A percentile compares a stretch with the other conserved stretches of the same genome.
These are phyloP conservation scores for sunflower (Helianthus annuus) DNA, from an alignment of 129 eudicot species.

Conservation along the genomic window HanXRQr2.0-SUNRISE NC_035449.2:193710061-193710560, in stretches of 20 bases:
- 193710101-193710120: no score
- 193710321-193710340: conserved; percentile 39
- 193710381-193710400: conserved; percentile 13
- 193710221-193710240: no score
- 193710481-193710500: conserved; percentile 20
- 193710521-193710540: conserved; percentile 12
- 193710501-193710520: not conserved
- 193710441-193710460: not conserved
- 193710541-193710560: not conserved
- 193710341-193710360: conserved; percentile 52
- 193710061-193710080: no score
- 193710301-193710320: not conserved
- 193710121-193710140: no score
- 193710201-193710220: no score
- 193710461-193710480: not conserved
- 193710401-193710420: not conserved
- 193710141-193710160: no score
- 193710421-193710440: not conserved
- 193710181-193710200: no score
- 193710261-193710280: no score
- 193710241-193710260: no score
- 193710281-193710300: no score
- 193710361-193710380: conserved; percentile 22
- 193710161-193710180: no score
- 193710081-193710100: no score